Base-by-base conservation (phyloP, 441 rosid species). In the Gossypium lobatum region DNA sequence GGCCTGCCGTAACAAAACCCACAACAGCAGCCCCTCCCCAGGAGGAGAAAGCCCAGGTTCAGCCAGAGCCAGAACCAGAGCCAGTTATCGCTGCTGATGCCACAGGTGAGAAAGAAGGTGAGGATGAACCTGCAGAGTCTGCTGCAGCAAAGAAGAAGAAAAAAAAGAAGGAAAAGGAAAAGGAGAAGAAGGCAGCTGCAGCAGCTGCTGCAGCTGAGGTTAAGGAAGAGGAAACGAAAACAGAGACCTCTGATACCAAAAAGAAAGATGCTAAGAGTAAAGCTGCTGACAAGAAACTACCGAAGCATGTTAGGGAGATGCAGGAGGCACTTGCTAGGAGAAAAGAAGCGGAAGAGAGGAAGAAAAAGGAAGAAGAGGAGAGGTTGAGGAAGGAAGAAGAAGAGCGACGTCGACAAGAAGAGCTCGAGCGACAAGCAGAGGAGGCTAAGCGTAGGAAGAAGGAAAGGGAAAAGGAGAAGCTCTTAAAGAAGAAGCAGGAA, bases 261-360 rank as follows among this genome's bases (percentile, higher is more conserved):
- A 95, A 91, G 83, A 82, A 70, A 78, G 98, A 89, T 76, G 85
- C 86, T 46, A 95, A 91, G 82, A 77, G 89, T 80, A 93, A 91
- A 87, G 90, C 86, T 72, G 83, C 89, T 4, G 98, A 92, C 54
- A 94, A 94, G 86, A 95, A 89, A 82, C 14, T 93, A 74, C 91
- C 99, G 6, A 95, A 92, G 83, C 97, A 89, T 83, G 97, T 95
- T 48, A 89, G 97, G 79, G 97, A 93, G 88, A 95, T 87, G 97
- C 98, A 93, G 83, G 99, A 95, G 82, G 91, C 88, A 53, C 85
- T 95, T 77, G 92, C 92, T 39, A 86, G 91, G 79, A 83, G 95
- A 77, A 84, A 91, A 78, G 99, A 93, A 84, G 79, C 88, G 0
- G 96, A 88, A 75, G 99, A 91, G 76, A 88, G 85, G 81, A 88